phyloP scores from a whole-genome alignment of 176 grass and related monocot species.

The Musa itinerans region DNA sequence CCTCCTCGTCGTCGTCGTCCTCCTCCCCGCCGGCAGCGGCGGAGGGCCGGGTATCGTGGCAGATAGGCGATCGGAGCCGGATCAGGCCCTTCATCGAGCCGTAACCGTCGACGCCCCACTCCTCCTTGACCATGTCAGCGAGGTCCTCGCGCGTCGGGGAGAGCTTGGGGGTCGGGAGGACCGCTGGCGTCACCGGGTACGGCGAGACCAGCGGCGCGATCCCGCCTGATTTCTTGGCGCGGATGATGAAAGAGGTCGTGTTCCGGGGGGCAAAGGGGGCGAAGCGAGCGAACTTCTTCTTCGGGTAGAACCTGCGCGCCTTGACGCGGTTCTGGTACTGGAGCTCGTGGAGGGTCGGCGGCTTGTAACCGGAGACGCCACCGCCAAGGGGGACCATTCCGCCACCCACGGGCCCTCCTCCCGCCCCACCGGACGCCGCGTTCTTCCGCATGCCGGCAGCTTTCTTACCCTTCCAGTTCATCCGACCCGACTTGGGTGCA shows the following conservation, averaged over 20 bases:
- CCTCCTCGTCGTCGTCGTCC: conserved; percentile 24
- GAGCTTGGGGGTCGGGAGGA: conserved; percentile 19
- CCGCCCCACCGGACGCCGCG: conserved; percentile 16
- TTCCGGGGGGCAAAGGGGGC: conserved; percentile 58
- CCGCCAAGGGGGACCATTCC: background rate
- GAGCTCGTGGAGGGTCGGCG: conserved; percentile 60
- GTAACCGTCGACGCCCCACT: conserved; percentile 87
- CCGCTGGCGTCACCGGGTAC: conserved; percentile 48
- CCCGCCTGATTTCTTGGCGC: conserved; percentile 37
- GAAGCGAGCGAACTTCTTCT: conserved; percentile 25
- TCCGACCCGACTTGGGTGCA: conserved; percentile 15
- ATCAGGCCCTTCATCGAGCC: conserved; percentile 89
- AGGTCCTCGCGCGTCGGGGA: conserved; percentile 67
- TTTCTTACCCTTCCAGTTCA: conserved; percentile 23
- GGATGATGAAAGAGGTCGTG: conserved; percentile 84
- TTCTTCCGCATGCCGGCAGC: conserved; percentile 34
- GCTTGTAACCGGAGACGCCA: conserved; percentile 29
- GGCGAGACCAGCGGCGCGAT: conserved; percentile 53
- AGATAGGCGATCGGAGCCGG: conserved; percentile 33
- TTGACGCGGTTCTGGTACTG: conserved; percentile 80
- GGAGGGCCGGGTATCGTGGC: background rate
- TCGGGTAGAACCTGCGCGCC: conserved; percentile 71
- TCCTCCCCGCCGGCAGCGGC: conserved; percentile 9
- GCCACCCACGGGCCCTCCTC: conserved; percentile 1
- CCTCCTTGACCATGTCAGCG: conserved; percentile 65